phyloP scores from a whole-genome alignment of 805 yeast genomes.

The Ogataea pignaliae region DNA sequence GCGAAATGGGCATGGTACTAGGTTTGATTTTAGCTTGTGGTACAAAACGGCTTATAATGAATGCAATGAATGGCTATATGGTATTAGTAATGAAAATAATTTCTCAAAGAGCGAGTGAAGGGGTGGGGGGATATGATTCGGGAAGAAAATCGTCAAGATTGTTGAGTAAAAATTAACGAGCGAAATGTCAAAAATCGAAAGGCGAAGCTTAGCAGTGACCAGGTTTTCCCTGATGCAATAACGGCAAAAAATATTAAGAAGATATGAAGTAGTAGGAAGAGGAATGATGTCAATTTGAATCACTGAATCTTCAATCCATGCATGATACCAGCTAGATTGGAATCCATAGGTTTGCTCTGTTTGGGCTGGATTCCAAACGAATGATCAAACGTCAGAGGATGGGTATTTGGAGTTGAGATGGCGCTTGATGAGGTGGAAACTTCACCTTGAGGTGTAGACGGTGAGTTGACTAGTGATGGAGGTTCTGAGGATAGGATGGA shows the following conservation, averaged over 20 bases:
- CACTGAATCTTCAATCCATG: constrained; percentile 17
- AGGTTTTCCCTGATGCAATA: too few relatives aligned
- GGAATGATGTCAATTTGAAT: not conserved
- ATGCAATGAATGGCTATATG: not conserved
- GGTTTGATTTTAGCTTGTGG: not conserved
- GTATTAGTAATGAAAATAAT: not conserved
- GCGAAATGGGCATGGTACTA: constrained; percentile 28
- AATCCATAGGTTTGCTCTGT: not conserved
- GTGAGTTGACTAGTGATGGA: constrained; percentile 7
- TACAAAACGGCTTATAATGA: not conserved
- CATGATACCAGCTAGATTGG: constrained; percentile 9
- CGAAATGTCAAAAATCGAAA: too few relatives aligned
- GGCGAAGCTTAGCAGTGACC: too few relatives aligned
- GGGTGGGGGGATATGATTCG: not conserved
- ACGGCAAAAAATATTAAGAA: too few relatives aligned
- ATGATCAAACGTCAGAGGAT: not conserved
- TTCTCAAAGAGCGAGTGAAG: too few relatives aligned
- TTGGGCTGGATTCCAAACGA: not conserved
- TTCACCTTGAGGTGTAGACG: not conserved
- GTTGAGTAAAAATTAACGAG: too few relatives aligned
- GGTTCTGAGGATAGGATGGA: not conserved
- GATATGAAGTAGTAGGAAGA: not conserved
- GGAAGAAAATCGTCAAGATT: not conserved
- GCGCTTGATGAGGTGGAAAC: not conserved
- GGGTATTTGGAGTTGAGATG: not conserved